These are phyloP conservation scores for Thozetella sp. DNA, from an alignment of 495 filamentous ascomycete species.

Conservation along the genomic window DNA sequence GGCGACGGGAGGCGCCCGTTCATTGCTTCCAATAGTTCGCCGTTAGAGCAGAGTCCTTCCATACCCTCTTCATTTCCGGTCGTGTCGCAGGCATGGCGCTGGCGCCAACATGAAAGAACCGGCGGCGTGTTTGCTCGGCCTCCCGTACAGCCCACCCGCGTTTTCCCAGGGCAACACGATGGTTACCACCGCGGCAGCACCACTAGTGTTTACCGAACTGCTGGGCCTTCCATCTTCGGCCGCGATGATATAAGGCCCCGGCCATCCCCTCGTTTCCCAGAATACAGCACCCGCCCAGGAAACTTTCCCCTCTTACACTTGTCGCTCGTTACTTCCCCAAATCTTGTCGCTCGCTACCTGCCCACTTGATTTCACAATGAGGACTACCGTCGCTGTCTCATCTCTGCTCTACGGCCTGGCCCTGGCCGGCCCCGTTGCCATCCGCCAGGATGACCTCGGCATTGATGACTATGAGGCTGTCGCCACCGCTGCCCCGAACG, in stretches of 20 bases:
- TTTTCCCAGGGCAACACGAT: too few species aligned
- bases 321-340: not conserved
- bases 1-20: not conserved
- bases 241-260: not conserved
- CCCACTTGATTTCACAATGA: constrained; percentile 6
- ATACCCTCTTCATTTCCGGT: not conserved
- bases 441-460: constrained; percentile 8
- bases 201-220: not conserved
- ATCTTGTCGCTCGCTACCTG: not conserved
- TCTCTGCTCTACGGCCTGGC: constrained; percentile 11
- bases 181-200: too few species aligned
- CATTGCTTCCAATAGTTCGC: not conserved
- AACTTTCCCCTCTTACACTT: not conserved
- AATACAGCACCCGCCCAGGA: not conserved
- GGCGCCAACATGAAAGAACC: not conserved
- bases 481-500: constrained; percentile 1
- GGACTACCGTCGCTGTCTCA: constrained; percentile 5
- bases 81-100: too few species aligned
- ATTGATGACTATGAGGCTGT: constrained; percentile 6
- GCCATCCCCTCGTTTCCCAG: not conserved
- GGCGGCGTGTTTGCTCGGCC: too few species aligned
- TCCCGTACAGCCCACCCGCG: too few species aligned
- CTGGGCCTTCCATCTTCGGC: not conserved
- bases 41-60: not conserved
- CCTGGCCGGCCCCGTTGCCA: constrained; percentile 5